phyloP scores from a whole-genome alignment of 1,139 yeast species.

The Suhomyces taliae region DNA sequence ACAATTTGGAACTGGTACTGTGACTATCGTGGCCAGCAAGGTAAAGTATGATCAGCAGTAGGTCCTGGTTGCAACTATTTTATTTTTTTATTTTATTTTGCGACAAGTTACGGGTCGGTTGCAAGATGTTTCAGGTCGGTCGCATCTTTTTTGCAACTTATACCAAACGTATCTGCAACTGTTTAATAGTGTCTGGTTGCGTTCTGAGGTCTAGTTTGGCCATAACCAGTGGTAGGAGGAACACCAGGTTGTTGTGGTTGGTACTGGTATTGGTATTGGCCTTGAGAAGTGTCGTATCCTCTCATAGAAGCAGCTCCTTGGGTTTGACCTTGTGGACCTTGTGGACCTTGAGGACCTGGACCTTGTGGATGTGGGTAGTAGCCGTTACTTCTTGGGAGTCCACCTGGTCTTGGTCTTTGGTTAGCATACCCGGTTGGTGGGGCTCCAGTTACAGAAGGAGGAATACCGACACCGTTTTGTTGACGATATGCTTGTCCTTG shows the following conservation, averaged over 20 bases:
- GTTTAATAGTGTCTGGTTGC: conserved; percentile 13
- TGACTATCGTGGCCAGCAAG: no score
- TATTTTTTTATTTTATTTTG: no score
- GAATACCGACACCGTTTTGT: conserved; percentile 7
- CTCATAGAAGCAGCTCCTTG: conserved; percentile 10
- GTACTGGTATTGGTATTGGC: conserved; percentile 13
- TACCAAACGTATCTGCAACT: no score
- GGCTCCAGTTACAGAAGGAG: conserved; percentile 2
- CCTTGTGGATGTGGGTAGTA: conserved; percentile 7
- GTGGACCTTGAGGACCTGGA: neutral
- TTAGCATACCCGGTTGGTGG: conserved; percentile 12
- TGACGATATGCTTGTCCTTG: conserved; percentile 9
- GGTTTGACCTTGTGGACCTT: neutral
- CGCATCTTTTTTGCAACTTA: no score
- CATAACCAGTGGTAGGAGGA: conserved; percentile 4
- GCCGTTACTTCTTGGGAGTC: conserved; percentile 11
- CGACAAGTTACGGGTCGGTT: no score
- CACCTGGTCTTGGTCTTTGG: conserved; percentile 14
- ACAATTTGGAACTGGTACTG: neutral
- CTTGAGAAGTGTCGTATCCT: conserved; percentile 12
- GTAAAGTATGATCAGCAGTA: no score
- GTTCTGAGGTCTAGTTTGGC: conserved; percentile 13
- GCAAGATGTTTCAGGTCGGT: no score
- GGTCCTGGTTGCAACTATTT: no score
- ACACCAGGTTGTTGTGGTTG: conserved; percentile 13